Conservation (phyloP, 192 early-diverging fungal genomes). For the Backusella parvicylindrica region DNA sequence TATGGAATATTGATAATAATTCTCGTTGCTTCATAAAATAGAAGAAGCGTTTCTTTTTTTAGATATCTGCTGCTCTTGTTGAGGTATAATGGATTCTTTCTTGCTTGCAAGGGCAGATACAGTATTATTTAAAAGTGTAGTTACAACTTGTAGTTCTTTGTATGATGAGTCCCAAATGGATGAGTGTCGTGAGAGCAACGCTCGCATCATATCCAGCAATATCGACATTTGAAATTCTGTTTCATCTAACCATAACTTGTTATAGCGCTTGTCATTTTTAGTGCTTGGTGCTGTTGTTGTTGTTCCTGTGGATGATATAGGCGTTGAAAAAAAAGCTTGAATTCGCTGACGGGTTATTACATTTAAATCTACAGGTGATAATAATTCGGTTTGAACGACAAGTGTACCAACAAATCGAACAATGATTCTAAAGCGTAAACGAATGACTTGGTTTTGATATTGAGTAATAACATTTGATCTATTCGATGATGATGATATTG, state of each 20-base stretch:
- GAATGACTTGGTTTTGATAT: not conserved
- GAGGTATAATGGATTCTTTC: not conserved
- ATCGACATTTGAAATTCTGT: slow-evolving; percentile 8
- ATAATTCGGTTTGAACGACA: slow-evolving; percentile 21
- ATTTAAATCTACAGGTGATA: slow-evolving; percentile 15
- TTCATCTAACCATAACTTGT: not conserved
- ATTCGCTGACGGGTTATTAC: slow-evolving; percentile 17
- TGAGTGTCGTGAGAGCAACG: not conserved
- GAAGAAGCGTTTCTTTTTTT: not conserved
- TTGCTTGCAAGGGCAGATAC: not conserved
- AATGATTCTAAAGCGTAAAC: slow-evolving; percentile 4
- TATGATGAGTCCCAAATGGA: not conserved
- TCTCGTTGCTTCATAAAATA: not conserved
- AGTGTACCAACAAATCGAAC: slow-evolving; percentile 21
- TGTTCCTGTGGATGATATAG: not conserved
- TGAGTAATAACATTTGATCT: not conserved
- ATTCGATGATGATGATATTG: not conserved
- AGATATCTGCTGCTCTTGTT: not conserved
- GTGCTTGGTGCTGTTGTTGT: not conserved
- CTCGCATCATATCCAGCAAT: slow-evolving; percentile 5
- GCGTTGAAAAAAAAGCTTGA: slow-evolving; percentile 9
- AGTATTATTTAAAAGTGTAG: not conserved
- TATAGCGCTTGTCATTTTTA: not conserved
- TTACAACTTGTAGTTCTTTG: not conserved
- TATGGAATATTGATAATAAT: not conserved